Evolutionary conservation across 371 early-diverging fungal genomes (phyloP).

Genomic region (Chytridium lagenaria): DNA sequence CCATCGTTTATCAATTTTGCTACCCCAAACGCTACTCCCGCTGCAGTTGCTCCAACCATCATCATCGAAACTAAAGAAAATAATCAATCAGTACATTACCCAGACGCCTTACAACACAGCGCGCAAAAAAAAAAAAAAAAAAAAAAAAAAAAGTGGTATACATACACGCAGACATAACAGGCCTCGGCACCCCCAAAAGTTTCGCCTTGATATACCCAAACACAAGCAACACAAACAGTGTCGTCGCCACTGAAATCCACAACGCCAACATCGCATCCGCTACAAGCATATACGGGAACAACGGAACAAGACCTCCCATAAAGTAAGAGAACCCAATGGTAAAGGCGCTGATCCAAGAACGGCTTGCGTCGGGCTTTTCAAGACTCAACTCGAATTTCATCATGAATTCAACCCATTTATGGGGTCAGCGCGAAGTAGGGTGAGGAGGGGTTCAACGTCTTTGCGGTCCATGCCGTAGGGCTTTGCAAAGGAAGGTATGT

Average conservation of each 20-base stretch:
- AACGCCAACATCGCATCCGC: constrained; percentile 57
- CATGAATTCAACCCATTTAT: constrained; percentile 68
- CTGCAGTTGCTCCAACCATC: constrained; percentile 69
- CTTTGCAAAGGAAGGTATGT: constrained; percentile 47
- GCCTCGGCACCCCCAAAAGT: constrained; percentile 59
- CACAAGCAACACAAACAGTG: constrained; percentile 62
- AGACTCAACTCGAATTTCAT: constrained; percentile 76
- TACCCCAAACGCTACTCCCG: constrained; percentile 58
- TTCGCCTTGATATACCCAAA: constrained; percentile 71
- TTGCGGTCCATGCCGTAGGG: constrained; percentile 67
- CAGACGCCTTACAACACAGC: neutral
- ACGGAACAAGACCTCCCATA: constrained; percentile 70
- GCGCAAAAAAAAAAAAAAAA: neutral
- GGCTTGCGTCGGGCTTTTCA: constrained; percentile 66
- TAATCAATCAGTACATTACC: constrained; percentile 10
- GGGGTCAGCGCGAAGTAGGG: constrained; percentile 59
- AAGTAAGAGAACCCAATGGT: constrained; percentile 75
- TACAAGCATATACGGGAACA: constrained; percentile 70
- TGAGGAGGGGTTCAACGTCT: constrained; percentile 67
- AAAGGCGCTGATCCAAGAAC: constrained; percentile 69
- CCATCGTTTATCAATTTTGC: constrained; percentile 38
- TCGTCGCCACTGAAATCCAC: constrained; percentile 62
- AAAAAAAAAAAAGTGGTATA: constrained; percentile 24
- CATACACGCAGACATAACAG: constrained; percentile 50
- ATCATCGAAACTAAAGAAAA: constrained; percentile 66